Base-by-base conservation (phyloP, 176 grass and related monocot species). In the Cenchrus americanus region DNA sequence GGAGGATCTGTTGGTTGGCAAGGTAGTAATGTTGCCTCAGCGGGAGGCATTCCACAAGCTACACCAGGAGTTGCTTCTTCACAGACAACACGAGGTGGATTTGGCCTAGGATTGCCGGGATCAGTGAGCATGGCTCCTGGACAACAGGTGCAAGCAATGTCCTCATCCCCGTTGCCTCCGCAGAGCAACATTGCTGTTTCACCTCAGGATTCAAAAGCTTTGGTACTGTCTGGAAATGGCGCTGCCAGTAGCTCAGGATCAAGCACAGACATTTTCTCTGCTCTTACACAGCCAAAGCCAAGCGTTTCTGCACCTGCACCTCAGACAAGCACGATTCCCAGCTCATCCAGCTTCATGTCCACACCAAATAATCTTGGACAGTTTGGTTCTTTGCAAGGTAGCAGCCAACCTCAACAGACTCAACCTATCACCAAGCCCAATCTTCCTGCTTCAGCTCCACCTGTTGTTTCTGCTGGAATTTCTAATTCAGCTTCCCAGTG, bases 221-320 rank as follows among this genome's bases (percentile, higher is more conserved):
- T 90, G 50, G 83, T 90, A 84, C 69, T 90, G 66, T 96, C 91
- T 89, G 93, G 87, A 87, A 96, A 94, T 75, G 91, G 91, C 44
- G 54, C 89, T 88, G 85, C 85, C 23, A 91, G 76, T 91, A 68
- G 46, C 66, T 87, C 84, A 50, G 75, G 59, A 89, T 86, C 93
- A 79, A 90, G 76, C 81, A 76, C 61, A 65, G 91, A 95, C 79
- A 83, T 86, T 54, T 95, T 95, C 85, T 95, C 95, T 63, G 85
- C 91, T 55, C 84, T 82, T 75, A 84, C 90, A 46, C 95, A 93
- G 60, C 85, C 75, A 51, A 94, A 90, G 62, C 65, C 81, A 34
- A 79, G 73, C 83, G 44, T 57, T 77, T 85, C 86, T 54, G 26
- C 77, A 59, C 58, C 79, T 77, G 37, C 79, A 66, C 46, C 84